These are phyloP conservation scores for Vitis vinifera DNA, from an alignment of 164 flowering plant species.

Conservation along the genomic window ASM3070453v1 NC_081809.1:15922501-15923000, in stretches of 20 bases:
- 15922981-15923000: too few relatives aligned
- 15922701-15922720: conserved; percentile 65
- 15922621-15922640: conserved; percentile 16
- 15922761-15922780: conserved; percentile 97
- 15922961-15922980: too few relatives aligned
- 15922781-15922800: conserved; percentile 86
- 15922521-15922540: too few relatives aligned
- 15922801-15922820: conserved; percentile 62
- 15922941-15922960: too few relatives aligned
- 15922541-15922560: too few relatives aligned
- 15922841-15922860: not conserved
- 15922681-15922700: conserved; percentile 82
- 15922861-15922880: too few relatives aligned
- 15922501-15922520: too few relatives aligned
- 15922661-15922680: conserved; percentile 79
- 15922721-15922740: conserved; percentile 67
- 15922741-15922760: conserved; percentile 95
- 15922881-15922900: too few relatives aligned
- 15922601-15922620: not conserved
- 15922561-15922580: too few relatives aligned
- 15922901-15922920: too few relatives aligned
- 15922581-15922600: too few relatives aligned
- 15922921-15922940: too few relatives aligned
- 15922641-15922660: conserved; percentile 80
- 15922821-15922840: not conserved